Evolutionary conservation across 805 yeast genomes (phyloP), one percentile per base, ranked within the genome.

Genomic region (Saturnispora halmiae): DNA sequence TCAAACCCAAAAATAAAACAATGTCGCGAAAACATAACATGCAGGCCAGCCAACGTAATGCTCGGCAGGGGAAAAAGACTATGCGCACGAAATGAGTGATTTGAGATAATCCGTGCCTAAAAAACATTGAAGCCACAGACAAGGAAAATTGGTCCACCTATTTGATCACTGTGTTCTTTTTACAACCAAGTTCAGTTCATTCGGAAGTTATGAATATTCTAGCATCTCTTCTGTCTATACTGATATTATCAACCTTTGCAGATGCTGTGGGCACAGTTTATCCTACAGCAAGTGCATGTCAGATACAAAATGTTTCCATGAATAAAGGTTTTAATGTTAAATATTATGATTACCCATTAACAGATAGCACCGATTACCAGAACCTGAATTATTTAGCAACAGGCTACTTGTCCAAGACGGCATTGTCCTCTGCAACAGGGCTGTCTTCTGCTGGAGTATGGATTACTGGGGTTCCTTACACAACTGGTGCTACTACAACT

Each of bases 271-370:
- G 29, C 13, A 27, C 29, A 9, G 29, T 27, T 6, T 22, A 10
- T 27, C 34, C 24, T 15, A 31, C 34, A 15, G 34, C 15, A 8
- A 31, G 34, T 31, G 34, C 34, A 7, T 31, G 34, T 31, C 7
- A 19, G 10, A 11, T 31, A 13, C 13, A 31, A 13, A 21, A 31
- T 13, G 18, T 19, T 19, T 13, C 16, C 10, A 5, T 31, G 24
- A 19, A 19, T 19, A 31, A 11, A 11, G 36, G 36, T 10, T 33
- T 33, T 15, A 33, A 33, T 8, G 26, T 33, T 4, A 33, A 33
- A 19, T 33, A 33, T 14, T 33, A 33, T 33, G 11, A 13, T 4
- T 33, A 33, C 11, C 27, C 36, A 22, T 3, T 3, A 16, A 2
- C 1, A 3, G 15, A 14, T 8, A 33, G 11, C 5, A 8, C n/a